Evolutionary conservation across 1,139 yeast genomes (phyloP).

Genomic region (Yamadazyma epiphylla): DNA sequence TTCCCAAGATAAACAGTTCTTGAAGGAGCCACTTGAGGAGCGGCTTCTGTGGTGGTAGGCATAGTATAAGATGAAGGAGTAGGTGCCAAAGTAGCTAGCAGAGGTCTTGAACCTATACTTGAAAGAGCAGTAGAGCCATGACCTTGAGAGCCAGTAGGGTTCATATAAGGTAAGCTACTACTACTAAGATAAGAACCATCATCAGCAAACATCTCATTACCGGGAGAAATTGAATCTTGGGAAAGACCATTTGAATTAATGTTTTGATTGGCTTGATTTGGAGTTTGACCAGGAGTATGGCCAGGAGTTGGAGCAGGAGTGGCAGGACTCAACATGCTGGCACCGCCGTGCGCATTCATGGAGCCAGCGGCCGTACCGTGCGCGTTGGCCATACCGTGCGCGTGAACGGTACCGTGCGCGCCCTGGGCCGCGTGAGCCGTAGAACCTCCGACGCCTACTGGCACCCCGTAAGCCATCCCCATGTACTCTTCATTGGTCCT

Average conservation of each 20-base stretch:
- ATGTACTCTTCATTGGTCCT: too few relatives aligned
- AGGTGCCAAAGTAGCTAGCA: background rate
- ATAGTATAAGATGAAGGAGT: background rate
- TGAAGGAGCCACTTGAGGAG: slow-evolving; percentile 47
- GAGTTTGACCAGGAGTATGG: slow-evolving; percentile 2
- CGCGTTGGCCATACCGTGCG: slow-evolving; percentile 2
- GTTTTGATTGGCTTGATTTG: slow-evolving; percentile 1
- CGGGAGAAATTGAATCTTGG: slow-evolving; percentile 13
- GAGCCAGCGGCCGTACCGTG: slow-evolving; percentile 1
- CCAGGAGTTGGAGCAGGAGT: background rate
- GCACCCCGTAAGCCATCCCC: too few relatives aligned
- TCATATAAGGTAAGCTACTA: slow-evolving; percentile 2
- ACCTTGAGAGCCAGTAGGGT: background rate
- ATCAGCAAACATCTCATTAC: slow-evolving; percentile 22
- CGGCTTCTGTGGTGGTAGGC: background rate
- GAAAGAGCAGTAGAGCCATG: background rate
- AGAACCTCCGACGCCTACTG: too few relatives aligned
- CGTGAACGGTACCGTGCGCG: too few relatives aligned
- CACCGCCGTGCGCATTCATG: slow-evolving; percentile 1
- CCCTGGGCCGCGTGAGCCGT: too few relatives aligned
- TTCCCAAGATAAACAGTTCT: slow-evolving; percentile 91
- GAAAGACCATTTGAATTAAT: slow-evolving; percentile 9
- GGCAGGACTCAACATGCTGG: too few relatives aligned
- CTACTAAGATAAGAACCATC: slow-evolving; percentile 19
- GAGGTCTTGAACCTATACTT: background rate